Base-by-base conservation (phyloP, 1,284 basidiomycete genomes). In the Cryptococcus floricola region DNA sequence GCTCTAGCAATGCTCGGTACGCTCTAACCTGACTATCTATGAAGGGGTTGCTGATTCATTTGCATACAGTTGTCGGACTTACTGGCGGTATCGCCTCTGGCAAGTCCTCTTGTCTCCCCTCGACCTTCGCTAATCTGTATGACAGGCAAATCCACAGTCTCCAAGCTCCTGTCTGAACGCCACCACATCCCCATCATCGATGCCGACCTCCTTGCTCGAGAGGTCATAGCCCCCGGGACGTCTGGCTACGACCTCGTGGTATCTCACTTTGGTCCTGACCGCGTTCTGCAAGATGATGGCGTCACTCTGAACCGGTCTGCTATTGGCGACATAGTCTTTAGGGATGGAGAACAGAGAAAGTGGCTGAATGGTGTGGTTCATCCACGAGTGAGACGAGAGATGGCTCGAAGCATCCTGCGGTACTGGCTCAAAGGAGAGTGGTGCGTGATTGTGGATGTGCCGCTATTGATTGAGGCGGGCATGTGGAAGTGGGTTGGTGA, bases 11-110 rank as follows among this genome's bases (percentile, higher is more conserved):
- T 46, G 45, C 27, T 46, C 19, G 27, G 45, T 46, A 16, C 14
- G 45, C 25, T n/a, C 16, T 42, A 16, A 16, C 16, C 13, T 8
- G 4, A 8, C 41, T 23, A 1, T 42, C 19, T 16, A 42, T 23
- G 8, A 42, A 7, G 14, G 14, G 10, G 31, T 23, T 34, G 31
- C 41, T 42, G 5, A 42, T n/a, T 8, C 41, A 9, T 10, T 2
- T 42, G 41, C 27, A 14, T 16, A n/a, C 54, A 95, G 93, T 98
- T 59, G 85, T 98, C 60, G 95, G 95, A 46, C 84, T 98, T 41
- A 97, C 95, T 14, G 96, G 96, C 23, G 92, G 95, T 2, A 98
- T 98, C 59, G 91, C 92, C 37, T 95, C 94, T 0, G 94, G 93
- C 70, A 52, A 48, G 64, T 50, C 67, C 60, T 8, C 52, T 4